Conservation (phyloP, 495 filamentous ascomycete species). For the Hypoxylon perforatum region DNA sequence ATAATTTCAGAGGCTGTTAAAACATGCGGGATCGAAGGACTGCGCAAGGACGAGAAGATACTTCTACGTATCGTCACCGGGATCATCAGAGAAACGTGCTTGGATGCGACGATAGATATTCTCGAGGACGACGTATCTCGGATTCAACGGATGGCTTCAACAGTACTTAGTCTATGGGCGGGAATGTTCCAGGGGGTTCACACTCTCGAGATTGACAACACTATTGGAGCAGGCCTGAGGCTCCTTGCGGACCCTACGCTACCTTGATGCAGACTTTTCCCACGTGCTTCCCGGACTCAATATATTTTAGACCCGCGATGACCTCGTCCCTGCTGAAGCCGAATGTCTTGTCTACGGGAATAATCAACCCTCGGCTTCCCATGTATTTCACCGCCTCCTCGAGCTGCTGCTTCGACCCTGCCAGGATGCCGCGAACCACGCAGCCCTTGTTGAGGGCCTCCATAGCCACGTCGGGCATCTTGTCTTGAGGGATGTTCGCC, state of each 20-base stretch:
- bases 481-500: slow-evolving; percentile 44
- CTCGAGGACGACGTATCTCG: slow-evolving; percentile 22
- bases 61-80: slow-evolving; percentile 19
- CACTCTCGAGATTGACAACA: slow-evolving; percentile 28
- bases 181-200: slow-evolving; percentile 24
- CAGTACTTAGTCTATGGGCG: slow-evolving; percentile 19
- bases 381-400: slow-evolving; percentile 33
- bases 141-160: slow-evolving; percentile 15
- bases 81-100: slow-evolving; percentile 27
- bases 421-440: background rate
- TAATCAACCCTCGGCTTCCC: background rate
- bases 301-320: slow-evolving; percentile 39
- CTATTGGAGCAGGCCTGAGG: slow-evolving; percentile 15
- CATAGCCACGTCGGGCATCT: slow-evolving; percentile 2
- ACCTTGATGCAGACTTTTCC: slow-evolving; percentile 49
- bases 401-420: slow-evolving; percentile 39
- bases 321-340: slow-evolving; percentile 37
- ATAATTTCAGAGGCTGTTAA: slow-evolving; percentile 49
- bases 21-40: slow-evolving; percentile 7
- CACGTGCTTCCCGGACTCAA: slow-evolving; percentile 38
- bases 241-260: slow-evolving; percentile 26
- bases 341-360: slow-evolving; percentile 46
- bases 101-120: slow-evolving; percentile 20
- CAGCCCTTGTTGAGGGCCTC: background rate
- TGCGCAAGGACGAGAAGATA: slow-evolving; percentile 21